phyloP scores from a whole-genome alignment of 1,284 basidiomycete genomes.

The Caloboletus firmus region DNA sequence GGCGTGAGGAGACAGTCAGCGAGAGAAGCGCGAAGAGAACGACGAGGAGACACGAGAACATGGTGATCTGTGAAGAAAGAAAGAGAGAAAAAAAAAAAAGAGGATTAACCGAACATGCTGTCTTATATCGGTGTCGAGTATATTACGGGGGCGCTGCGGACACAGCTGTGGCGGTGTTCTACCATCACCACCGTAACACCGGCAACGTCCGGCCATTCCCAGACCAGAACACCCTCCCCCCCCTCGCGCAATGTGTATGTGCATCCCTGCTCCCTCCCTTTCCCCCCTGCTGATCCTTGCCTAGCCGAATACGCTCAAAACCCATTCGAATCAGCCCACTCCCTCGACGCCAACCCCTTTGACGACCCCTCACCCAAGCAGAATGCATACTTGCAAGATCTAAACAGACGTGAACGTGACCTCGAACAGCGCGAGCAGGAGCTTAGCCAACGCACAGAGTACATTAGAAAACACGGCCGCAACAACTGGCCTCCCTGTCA shows the following conservation, averaged over 20 bases:
- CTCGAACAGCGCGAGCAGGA: slow-evolving; percentile 77
- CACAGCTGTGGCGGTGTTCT: not conserved
- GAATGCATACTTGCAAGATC: slow-evolving; percentile 52
- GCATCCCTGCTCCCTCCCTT: not conserved
- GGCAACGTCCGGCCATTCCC: slow-evolving; percentile 12
- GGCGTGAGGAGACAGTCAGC: slow-evolving; percentile 45
- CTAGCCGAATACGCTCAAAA: slow-evolving; percentile 56
- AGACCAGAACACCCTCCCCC: slow-evolving; percentile 5
- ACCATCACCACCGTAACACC: not conserved
- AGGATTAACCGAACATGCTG: not conserved
- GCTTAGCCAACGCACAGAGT: slow-evolving; percentile 63
- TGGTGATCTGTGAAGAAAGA: slow-evolving; percentile 15
- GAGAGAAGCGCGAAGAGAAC: slow-evolving; percentile 51
- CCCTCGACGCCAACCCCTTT: slow-evolving; percentile 81
- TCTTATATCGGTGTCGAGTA: not conserved
- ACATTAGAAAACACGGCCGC: slow-evolving; percentile 76
- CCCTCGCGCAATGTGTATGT: slow-evolving; percentile 25
- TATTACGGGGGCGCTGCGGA: not conserved
- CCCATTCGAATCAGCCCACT: slow-evolving; percentile 80
- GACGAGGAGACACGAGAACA: slow-evolving; percentile 48
- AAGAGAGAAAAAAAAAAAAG: not conserved
- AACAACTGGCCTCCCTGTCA: slow-evolving; percentile 89
- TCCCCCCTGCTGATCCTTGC: slow-evolving; percentile 2
- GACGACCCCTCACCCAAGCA: slow-evolving; percentile 61
- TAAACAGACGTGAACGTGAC: slow-evolving; percentile 75